Base-by-base conservation (phyloP, 2,329 filamentous ascomycete genomes). In the Berkeleyomyces basicola region DNA sequence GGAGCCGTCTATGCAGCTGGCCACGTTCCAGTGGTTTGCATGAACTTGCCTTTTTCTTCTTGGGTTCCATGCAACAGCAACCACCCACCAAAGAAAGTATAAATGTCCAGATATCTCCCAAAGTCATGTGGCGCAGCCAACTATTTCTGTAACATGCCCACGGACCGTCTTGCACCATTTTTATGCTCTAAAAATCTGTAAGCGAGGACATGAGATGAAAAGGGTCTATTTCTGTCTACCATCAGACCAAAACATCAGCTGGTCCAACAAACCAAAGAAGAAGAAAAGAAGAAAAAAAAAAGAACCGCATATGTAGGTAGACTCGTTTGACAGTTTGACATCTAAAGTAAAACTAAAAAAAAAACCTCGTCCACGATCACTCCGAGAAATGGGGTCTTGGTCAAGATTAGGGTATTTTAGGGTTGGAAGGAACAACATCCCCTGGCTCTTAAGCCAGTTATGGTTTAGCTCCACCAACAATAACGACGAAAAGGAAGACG, bases 91-190 rank as follows among this genome's bases (percentile, higher is more conserved):
- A 23, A 55, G 33, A 53, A 11, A 39, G 23, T n/a, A 9, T 6
- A 37, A 55, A 55, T 55, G 14, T n/a, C 49, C 49, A 31, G 49
- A 55, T 14, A 55, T 55, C 49, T 55, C 49, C 49, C 36, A 55
- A 36, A 11, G 49, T 37, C 33, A 59, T 46, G 58, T 40, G 58
- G 58, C 58, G 46, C 58, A 46, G 37, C 31, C 31, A 36, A 33
- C 58, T 31, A 59, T 44, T 58, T 59, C 58, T 59, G 58, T 59
- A 59, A 59, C 58, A 59, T 44, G 11, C 58, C 16, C 58, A 59
- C 58, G 44, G 58, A 59, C 47, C 39, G 42, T 47, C 11, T 47
- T 3, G 42, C 23, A 23, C 49, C 49, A 55, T 37, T 55, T 37
- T 39, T 55, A 55, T 55, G 33, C 49, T 39, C 33, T 37, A 14